Percentiles rank a stretch among this genome's conserved stretches.
Conservation (phyloP, 768 basidiomycete genomes). For the Cantharellus anzutake region DNA sequence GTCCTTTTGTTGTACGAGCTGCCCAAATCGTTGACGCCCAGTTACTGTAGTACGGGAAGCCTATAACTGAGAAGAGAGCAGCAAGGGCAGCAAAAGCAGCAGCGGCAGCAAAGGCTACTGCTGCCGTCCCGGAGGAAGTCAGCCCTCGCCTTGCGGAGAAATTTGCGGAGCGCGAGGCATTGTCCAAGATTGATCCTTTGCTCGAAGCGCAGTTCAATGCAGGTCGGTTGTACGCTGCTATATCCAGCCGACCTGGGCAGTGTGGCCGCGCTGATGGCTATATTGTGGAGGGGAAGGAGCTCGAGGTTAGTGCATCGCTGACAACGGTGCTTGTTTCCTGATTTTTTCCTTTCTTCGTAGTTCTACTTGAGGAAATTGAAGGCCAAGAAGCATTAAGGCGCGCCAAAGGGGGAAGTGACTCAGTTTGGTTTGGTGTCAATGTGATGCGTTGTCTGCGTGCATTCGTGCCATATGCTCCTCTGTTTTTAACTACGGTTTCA, state of each 20-base stretch:
- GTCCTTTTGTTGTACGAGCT: conserved; percentile 18
- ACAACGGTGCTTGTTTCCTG: neutral
- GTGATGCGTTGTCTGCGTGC: conserved; percentile 6
- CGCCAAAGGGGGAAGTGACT: conserved; percentile 11
- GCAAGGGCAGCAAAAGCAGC: conserved; percentile 34
- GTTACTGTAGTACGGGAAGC: conserved; percentile 65
- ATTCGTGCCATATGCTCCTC: too few species aligned
- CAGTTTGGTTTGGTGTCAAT: conserved; percentile 14
- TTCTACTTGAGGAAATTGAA: conserved; percentile 92
- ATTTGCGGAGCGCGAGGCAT: conserved; percentile 82
- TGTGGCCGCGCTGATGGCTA: conserved; percentile 94
- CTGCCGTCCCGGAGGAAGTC: conserved; percentile 43
- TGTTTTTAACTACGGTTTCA: too few species aligned
- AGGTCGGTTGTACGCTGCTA: conserved; percentile 85
- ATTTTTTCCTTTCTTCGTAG: conserved; percentile 19
- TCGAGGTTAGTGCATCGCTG: conserved; percentile 45
- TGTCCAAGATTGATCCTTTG: conserved; percentile 79
- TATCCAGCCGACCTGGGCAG: conserved; percentile 93
- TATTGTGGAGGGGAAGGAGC: conserved; percentile 94
- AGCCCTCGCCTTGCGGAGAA: conserved; percentile 76
- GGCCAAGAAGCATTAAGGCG: conserved; percentile 91
- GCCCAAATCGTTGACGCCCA: conserved; percentile 3
- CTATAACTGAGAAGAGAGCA: conserved; percentile 59
- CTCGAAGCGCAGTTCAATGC: conserved; percentile 82
- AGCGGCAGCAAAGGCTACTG: conserved; percentile 26